Evolutionary conservation across 352 stramenopile genomes (phyloP), one percentile per base, ranked within the genome.

Genomic region (Plasmopara viticola): DNA sequence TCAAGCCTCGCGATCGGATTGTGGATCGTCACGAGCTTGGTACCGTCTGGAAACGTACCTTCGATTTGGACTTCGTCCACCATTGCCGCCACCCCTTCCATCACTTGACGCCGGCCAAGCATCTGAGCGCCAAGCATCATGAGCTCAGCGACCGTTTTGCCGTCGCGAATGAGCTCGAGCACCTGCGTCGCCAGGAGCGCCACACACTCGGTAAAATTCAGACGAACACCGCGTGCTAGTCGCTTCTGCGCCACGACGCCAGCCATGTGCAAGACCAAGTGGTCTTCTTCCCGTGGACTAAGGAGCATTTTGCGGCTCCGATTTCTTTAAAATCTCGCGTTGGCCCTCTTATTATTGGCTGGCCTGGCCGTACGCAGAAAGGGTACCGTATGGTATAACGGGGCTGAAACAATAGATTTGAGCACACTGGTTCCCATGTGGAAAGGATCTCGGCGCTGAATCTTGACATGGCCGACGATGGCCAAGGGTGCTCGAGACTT

Each of bases 31-130:
- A 98, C 78, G 40, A 99, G 82, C 70, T 99, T 99, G 9, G 96
- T 99, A 12, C 95, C 95, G 74, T 99, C 95, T 0, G 89, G 91
- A 78, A 99, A 99, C 18, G 95, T 98, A 14, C 88, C 95, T 78
- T 99, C 96, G 13, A 99, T 80, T 74, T 99, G 94, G 25, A 99
- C 92, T 60, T 98, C 86, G 44, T 90, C 66, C 30, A 98, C 64
- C 20, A 98, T 74, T 18, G 64, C 58, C 4, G 88, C 64, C 34
- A 99, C 93, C n/a, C 93, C 94, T 1, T 94, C 78, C 55, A 97
- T 73, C 14, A 98, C 94, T 73, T 98, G 87, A n/a, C 69, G 79
- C 51, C 65, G 86, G 9, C 91, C 91, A 5, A 97, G 68, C 42
- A 97, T 62, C 31, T 84, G 73, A 35, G 87, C 78, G 17, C 88